Conservation (phyloP, 805 yeast species). For the Groenewaldozyma salmanticensis region DNA sequence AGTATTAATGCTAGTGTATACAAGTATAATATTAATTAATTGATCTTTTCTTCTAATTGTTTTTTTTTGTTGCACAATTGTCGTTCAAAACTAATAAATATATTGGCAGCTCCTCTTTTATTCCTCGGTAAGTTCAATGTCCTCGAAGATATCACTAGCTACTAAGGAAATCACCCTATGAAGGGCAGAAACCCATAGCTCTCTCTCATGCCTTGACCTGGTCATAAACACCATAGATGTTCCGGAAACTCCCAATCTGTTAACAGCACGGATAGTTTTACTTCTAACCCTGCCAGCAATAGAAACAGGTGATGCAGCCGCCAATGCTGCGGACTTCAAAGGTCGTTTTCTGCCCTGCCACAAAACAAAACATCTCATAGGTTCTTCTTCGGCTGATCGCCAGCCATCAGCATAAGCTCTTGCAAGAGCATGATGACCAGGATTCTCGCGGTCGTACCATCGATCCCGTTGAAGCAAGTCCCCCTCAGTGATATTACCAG, state of each 20-base stretch:
- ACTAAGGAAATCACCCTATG: conserved; percentile 24
- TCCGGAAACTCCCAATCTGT: conserved; percentile 58
- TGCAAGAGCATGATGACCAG: conserved; percentile 55
- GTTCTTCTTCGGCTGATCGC: conserved; percentile 69
- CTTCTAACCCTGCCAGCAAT: neutral
- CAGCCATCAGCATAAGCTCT: conserved; percentile 75
- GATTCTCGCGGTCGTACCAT: conserved; percentile 38
- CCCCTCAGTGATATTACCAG: conserved; percentile 51
- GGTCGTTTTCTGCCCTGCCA: conserved; percentile 67
- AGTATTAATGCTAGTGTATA: neutral
- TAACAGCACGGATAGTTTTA: conserved; percentile 26
- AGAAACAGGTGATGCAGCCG: neutral
- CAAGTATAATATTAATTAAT: neutral
- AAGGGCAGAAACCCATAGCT: conserved; percentile 57
- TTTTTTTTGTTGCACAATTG: neutral
- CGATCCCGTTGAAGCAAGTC: conserved; percentile 43
- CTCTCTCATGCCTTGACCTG: conserved; percentile 71
- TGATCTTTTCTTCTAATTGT: neutral
- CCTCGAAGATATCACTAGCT: conserved; percentile 13
- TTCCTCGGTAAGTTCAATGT: conserved; percentile 10
- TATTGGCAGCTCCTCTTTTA: neutral
- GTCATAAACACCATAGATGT: conserved; percentile 67
- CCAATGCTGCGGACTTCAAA: conserved; percentile 1
- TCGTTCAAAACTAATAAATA: too few species aligned
- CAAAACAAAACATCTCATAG: conserved; percentile 66